Base-by-base conservation (phyloP, 345 rosid genomes). In the Kernera saxatilis region DNA sequence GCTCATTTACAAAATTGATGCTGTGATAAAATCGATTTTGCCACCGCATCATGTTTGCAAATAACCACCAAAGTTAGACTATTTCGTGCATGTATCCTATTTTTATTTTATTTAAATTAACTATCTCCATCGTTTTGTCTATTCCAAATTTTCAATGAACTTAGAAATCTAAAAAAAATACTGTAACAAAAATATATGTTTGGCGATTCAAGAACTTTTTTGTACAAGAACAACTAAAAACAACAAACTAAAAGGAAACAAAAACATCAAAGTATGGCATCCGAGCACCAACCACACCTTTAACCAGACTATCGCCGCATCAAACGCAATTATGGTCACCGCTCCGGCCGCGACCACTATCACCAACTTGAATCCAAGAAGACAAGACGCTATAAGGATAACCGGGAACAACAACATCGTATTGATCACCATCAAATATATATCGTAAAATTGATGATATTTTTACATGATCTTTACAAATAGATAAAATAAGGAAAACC, bases 331-430 rank as follows among this genome's bases (percentile, higher is more conserved):
- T 14, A 64, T 33, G 39, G 30, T 58, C 5, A 36, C 32, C 32
- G 50, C 25, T 13, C 71, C 57, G 8, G 33, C 25, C 40, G 11
- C 50, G 8, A 36, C 23, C n/a, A 55, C 17, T 73, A 73, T 8
- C 49, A 63, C 50, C 13, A 43, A 58, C 17, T 73, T 73, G 58
- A 64, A 64, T 64, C 69, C 25, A 14, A 73, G 44, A 26, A 64
- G 13, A 35, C 65, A 55, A 64, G 66, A 64, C 51, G 43, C 32
- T 35, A 56, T 3, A 46, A 73, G n/a, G 37, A 64, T 55, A 35
- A 19, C 11, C 8, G 19, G 46, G 26, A 55, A 55, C 48, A 45
- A 46, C 49, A 43, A 26, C 37, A 46, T 37, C 25, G 19, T 56
- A 65, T 36, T 2, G 8, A 45, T 52, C 49, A 12, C 32, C 71